Conservation (phyloP, 768 basidiomycete genomes). For the Gelatoporia subvermispora region DNA sequence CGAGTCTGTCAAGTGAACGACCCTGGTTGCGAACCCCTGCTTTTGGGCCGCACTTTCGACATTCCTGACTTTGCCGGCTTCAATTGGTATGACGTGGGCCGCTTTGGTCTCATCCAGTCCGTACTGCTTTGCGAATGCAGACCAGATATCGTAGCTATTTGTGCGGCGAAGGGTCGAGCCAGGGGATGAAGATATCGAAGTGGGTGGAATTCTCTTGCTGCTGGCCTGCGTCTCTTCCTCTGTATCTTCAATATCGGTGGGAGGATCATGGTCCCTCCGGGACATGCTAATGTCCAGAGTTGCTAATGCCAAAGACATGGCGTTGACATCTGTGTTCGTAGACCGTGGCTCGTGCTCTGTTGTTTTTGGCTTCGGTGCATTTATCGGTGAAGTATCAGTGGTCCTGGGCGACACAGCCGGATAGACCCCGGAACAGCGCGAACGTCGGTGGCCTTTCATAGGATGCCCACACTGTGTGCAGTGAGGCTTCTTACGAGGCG, state of each 20-base stretch:
- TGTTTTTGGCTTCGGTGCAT: neutral
- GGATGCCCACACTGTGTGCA: conserved; percentile 41
- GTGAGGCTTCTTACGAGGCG: conserved; percentile 8
- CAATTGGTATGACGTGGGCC: too few relatives aligned
- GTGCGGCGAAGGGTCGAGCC: too few relatives aligned
- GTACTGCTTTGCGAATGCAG: too few relatives aligned
- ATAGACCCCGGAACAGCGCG: conserved; percentile 49
- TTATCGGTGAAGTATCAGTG: neutral
- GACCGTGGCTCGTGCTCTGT: neutral
- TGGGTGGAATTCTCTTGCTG: too few relatives aligned
- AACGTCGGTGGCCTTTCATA: conserved; percentile 55
- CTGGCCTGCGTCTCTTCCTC: too few relatives aligned
- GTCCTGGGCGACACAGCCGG: conserved; percentile 19
- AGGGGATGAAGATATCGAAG: too few relatives aligned
- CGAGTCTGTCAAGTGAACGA: neutral
- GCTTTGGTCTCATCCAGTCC: too few relatives aligned
- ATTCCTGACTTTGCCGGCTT: too few relatives aligned
- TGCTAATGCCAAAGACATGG: neutral
- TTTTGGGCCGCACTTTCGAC: too few relatives aligned
- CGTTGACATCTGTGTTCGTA: neutral
- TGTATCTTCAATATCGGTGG: neutral
- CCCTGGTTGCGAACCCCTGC: too few relatives aligned
- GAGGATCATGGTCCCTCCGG: neutral
- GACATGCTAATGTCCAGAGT: neutral
- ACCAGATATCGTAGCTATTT: too few relatives aligned